Evolutionary conservation across 2,329 filamentous ascomycete genomes (phyloP), one percentile per base, ranked within the genome.

Genomic region (Talaromyces sp.): DNA sequence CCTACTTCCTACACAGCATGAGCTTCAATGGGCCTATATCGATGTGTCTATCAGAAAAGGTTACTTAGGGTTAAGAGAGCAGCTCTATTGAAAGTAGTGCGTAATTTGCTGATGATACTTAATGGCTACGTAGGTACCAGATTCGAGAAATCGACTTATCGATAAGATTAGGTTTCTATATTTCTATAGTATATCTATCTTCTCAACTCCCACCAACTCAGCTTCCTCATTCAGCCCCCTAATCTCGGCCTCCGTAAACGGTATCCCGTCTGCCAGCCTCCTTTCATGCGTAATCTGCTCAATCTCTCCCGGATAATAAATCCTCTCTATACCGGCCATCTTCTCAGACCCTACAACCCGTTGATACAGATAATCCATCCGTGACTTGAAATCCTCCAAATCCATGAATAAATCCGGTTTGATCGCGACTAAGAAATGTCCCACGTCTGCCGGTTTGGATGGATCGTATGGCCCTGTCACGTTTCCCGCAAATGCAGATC

Each of bases 401-500:
- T 78, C 79, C 81, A 91, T 84, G 61, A 91, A 91, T 19, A 91
- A 73, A 62, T 91, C 87, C 0, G 88, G 88, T 67, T 88, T 89
- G 63, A 91, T 73, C 0, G 83, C 87, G 1, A 90, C 75, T 1
- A 91, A 69, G 61, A 91, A 90, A 68, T 91, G 89, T 0, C 89
- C 88, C 0, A 91, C 88, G 65, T 91, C 84, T 0, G 86, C 84
- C 1, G 84, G 79, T 59, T 79, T 82, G 0, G 82, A 85, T 2
- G 86, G 80, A 66, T 91, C 88, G 69, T 94, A 94, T 0, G 89
- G 90, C 17, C 83, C 83, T 0, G 85, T 88, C 17, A 94, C 89
- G 66, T 88, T 79, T 0, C 89, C 89, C 0, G 88, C 90, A 72
- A 90, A 94, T 0, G 89, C 89, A 33, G 85, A 87, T 0, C 89